Evolutionary conservation across 805 yeast species (phyloP), one percentile per base, ranked within the genome.

Genomic region (Clavispora asparagi): DNA sequence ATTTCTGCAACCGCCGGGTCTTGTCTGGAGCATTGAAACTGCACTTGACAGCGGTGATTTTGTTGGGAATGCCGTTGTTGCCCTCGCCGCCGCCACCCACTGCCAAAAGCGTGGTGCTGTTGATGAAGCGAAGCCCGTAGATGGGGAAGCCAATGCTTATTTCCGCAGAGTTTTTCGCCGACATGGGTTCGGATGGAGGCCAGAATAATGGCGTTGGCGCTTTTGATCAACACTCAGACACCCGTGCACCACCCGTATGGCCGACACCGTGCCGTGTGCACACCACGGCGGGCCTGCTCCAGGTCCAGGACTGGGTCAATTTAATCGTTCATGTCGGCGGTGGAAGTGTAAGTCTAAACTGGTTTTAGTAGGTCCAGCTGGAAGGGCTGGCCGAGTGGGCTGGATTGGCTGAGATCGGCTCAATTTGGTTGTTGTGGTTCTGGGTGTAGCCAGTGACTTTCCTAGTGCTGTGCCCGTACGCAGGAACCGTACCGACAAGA

Each of bases 71-170:
- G 28, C 96, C 97, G 58, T 88, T 85, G 58, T 82, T 83, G 9
- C 96, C 96, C 62, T 88, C 95, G 25, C 97, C 98, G 28, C 97
- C 97, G 39, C 99, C 99, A 37, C 99, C 99, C 3, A 89, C 82
- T 27, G 85, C 85, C 41, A 90, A 63, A 26, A 91, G 62, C 1
- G 82, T 77, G 49, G 71, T 67, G 51, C 82, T 76, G 53, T 78
- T 73, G 39, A 83, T 70, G 61, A 88, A 90, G 49, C 79, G 78
- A 44, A 92, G 83, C 2, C 89, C 92, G 55, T 85, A 87, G 11
- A 90, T 74, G 1, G 99, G 98, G 57, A 83, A 87, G 2, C 87
- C 92, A 14, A 70, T 61, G 48, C 68, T 69, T 31, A 72, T 58
- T 23, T 63, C 56, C 7, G 73, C 71, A 27, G 66, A 58, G 32